Base-by-base conservation (phyloP, 2,329 filamentous ascomycete genomes). In the Acephala macrosclerotiorum region DNA sequence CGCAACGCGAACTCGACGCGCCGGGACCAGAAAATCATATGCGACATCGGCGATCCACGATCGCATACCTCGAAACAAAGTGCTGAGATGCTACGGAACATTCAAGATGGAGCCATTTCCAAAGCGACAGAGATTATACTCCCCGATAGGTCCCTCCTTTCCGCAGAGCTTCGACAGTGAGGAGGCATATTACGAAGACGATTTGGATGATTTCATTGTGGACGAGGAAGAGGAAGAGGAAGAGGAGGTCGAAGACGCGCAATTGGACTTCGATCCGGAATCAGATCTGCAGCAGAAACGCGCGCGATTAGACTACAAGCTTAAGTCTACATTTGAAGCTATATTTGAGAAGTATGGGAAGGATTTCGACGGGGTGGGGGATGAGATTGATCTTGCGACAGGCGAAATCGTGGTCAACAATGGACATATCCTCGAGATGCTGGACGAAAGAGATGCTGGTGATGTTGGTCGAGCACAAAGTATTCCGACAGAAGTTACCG, bases 271-370 rank as follows among this genome's bases (percentile, higher is more conserved):
- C 36, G 83, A 89, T 66, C 82, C 85, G 18, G 81, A 84, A 60
- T 82, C 84, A 67, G 84, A 88, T 63, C 80, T 93, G 18, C 82
- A 88, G 55, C 81, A 85, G 66, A 88, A 86, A 57, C 86, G 91
- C 69, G 85, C 87, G 58, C 84, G 85, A 62, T 91, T 93, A 64
- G 89, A 92, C 68, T 81, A 84, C 68, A 89, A 88, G 65, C 85
- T 97, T 47, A 95, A 96, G 77, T 89, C 88, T n/a, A 89, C 89
- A 5, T 96, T 97, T 76, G 94, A 97, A 75, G 83, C 87, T 63
- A 97, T 98, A 63, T 97, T 97, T 76, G 87, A 91, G 67, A 97
- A 97, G 77, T 97, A 97, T 77, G 89, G 85, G 61, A 89, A 85
- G 69, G 91, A 97, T 76, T 97, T 97, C 74, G 88, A 89, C 1